phyloP scores from a whole-genome alignment of 179 eudicot species.

The Amaranthus tricolor region DNA sequence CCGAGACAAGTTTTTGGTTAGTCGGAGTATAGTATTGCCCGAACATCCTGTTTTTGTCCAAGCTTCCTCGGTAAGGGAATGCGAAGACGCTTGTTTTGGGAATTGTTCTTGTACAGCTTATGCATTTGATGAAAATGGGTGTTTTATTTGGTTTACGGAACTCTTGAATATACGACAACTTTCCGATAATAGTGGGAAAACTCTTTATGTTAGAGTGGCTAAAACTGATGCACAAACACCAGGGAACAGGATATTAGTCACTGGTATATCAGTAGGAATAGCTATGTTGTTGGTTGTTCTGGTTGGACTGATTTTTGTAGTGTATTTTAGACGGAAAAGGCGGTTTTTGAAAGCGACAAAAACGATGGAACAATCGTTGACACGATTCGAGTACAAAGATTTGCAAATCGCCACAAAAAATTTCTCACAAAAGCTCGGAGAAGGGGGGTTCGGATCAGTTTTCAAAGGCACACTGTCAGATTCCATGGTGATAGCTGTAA shows the following conservation, averaged over 20 bases:
- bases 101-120: conserved; percentile 15
- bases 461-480: conserved; percentile 6
- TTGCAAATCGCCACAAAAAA: conserved; percentile 11
- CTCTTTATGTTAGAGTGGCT: conserved; percentile 1
- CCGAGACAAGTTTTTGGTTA: not conserved
- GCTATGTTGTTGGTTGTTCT: not conserved
- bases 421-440: not conserved
- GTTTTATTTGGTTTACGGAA: conserved; percentile 6
- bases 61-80: not conserved
- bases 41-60: not conserved
- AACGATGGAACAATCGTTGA: not conserved
- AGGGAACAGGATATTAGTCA: not conserved
- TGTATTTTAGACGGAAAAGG: not conserved
- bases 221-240: not conserved
- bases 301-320: not conserved
- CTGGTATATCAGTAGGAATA: not conserved
- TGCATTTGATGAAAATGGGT: not conserved
- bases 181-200: conserved; percentile 11
- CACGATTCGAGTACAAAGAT: not conserved
- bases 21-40: not conserved
- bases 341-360: not conserved
- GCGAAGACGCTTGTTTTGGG: not conserved
- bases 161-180: not conserved
- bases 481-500: not conserved
- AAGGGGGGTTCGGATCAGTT: conserved; percentile 4